Conservation (phyloP, 768 basidiomycete genomes). For the Mycena galericulata region DNA sequence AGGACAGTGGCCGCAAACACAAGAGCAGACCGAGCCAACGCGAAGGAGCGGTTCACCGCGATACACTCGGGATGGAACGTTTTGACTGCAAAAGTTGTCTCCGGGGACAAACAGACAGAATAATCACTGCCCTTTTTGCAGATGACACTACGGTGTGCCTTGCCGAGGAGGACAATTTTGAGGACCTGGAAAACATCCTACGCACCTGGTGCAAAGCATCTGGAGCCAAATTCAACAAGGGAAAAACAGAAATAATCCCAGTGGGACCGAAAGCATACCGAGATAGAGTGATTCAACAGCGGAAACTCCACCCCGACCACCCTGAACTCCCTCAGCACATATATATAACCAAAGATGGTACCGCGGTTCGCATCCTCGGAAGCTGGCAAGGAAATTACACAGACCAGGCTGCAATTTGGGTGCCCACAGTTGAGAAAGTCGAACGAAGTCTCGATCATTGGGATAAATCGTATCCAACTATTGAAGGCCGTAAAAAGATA, state of each 20-base stretch:
- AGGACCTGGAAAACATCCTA: too few species aligned
- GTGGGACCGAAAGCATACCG: too few species aligned
- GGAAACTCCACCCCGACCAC: neutral
- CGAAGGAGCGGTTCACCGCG: conserved; percentile 7
- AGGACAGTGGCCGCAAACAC: conserved; percentile 25
- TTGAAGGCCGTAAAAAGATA: too few species aligned
- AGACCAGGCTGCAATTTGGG: too few species aligned
- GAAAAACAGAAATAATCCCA: too few species aligned
- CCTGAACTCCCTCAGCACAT: neutral
- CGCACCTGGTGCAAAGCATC: too few species aligned
- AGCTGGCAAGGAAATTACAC: conserved; percentile 43
- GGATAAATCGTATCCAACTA: conserved; percentile 29
- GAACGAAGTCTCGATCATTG: conserved; percentile 21
- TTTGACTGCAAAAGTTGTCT: conserved; percentile 6
- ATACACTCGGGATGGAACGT: conserved; percentile 10
- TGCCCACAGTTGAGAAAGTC: conserved; percentile 36
- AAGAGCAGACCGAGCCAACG: neutral
- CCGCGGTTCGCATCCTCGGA: conserved; percentile 24
- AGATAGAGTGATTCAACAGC: neutral
- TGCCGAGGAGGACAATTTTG: too few species aligned
- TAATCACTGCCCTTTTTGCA: too few species aligned
- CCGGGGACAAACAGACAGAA: too few species aligned
- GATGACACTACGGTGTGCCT: too few species aligned
- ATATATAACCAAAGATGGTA: conserved; percentile 26
- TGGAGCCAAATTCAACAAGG: too few species aligned